Evolutionary conservation across 257 asterid genomes (phyloP), one percentile per base, ranked within the genome.

Genomic region (Hygrophila difformis): DNA sequence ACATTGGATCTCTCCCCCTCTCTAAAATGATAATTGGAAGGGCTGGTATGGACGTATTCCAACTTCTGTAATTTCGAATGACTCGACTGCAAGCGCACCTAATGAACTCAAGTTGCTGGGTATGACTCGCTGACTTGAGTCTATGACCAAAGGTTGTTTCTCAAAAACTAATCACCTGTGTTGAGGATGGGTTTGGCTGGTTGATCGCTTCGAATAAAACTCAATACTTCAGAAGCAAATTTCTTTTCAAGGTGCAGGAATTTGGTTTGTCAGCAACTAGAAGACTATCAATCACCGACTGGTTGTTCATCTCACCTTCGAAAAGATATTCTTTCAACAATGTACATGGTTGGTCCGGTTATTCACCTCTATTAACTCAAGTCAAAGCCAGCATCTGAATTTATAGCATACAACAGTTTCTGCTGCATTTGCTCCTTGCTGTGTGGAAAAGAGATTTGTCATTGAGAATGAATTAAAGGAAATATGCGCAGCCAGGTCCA

Each of bases 391-490:
- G 96, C 94, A 50, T 79, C 81, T 20, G 94, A 77, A 62, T 66
- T 91, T 61, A 91, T 86, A 17, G 98, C 96, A 20, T 91, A 91
- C 60, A 78, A 35, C 39, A 91, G 49, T 66, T 91, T 91, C 66
- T 76, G 81, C 74, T 86, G 95, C 96, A 86, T 70, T 57, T 82
- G 88, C 64, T 80, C 72, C 67, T 86, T 91, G 76, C 98, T 91
- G 96, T 46, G 56, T 34, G 12, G 53, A 38, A 42, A 35, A 8
- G 19, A n/a, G n/a, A 38, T 22, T 33, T 50, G 45, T 44, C 1
- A 42, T 40, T 57, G 33, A 6, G 34, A 23, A 43, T 17, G 54
- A 51, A 44, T 2, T 48, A 34, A 14, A 31, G 57, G 18, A 35
- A 21, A 28, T 41, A 28, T 21, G 26, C 47, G 44, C 45, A 20